Base-by-base conservation (phyloP, 1,284 basidiomycete species). In the Termitomyces sp. region DNA sequence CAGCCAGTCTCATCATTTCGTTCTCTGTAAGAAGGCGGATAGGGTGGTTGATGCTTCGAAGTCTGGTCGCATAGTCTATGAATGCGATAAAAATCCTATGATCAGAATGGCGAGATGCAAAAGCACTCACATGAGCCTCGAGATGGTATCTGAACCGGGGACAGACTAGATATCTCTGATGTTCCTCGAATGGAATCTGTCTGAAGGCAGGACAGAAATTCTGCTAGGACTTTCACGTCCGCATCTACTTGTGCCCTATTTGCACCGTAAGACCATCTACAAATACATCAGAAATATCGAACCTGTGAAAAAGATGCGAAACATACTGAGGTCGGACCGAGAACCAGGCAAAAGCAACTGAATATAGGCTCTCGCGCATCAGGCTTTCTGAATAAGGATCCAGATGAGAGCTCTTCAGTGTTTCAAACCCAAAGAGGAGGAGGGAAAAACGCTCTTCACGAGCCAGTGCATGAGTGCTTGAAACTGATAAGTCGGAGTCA, bases 181-280 rank as follows among this genome's bases (percentile, higher is more conserved):
- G 80, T 76, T 5, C 82, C 83, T 45, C 86, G 77, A 49, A 91
- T 76, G 7, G 76, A 71, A 68, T 97, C 95, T 0, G 78, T 76
- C 61, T 88, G 83, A 35, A 97, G 74, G 59, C 86, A 84, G 0
- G 80, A 80, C 21, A 92, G 66, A 65, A 97, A 93, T 65, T 97
- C 93, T 21, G 84, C 83, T 18, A 98, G 71, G 0, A 95, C 77
- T 67, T 88, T 91, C 66, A 96, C 83, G 66, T 99, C 96, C 0
- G 91, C 85, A 54, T 88, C 84, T 18, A 97, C 74, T 70, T 98
- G 95, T 11, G 93, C 83, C 3, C 93, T 83, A 69, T 93, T 93
- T 21, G 91, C 88, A 26, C 96, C 97, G 66, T 88, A 97, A 5
- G 93, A 88, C 95, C 96, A 99, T 62, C 92, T 94, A 56, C 28